Conservation (phyloP, 2,329 filamentous ascomycete genomes). For the Cladosporium velox region DNA sequence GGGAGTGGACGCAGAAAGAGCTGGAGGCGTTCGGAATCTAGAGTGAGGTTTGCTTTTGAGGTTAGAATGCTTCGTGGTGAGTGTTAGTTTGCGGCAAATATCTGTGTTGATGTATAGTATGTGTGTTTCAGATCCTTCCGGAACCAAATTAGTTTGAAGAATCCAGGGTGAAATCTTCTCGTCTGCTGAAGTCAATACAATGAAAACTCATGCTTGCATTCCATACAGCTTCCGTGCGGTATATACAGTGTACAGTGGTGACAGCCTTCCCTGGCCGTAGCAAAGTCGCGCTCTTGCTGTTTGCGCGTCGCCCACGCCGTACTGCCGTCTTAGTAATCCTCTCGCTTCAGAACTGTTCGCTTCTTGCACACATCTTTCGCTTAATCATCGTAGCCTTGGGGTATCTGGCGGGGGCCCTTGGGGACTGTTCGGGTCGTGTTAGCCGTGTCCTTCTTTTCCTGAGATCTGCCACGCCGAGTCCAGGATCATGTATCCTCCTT, state of each 20-base stretch:
- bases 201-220: slow-evolving; percentile 9
- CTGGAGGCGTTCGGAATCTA: slow-evolving; percentile 17
- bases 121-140: not conserved
- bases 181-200: not conserved
- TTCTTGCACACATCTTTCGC: slow-evolving; percentile 4
- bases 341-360: not conserved
- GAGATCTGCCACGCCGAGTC: not conserved
- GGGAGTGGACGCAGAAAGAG: slow-evolving; percentile 37
- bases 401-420: slow-evolving; percentile 48
- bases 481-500: not conserved
- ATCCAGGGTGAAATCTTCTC: not conserved
- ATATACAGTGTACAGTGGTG: slow-evolving; percentile 2
- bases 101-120: not conserved
- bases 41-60: not conserved
- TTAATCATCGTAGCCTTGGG: slow-evolving; percentile 50
- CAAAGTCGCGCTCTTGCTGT: not conserved
- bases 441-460: not conserved
- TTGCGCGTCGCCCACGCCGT: slow-evolving; percentile 1
- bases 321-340: not conserved
- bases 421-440: slow-evolving; percentile 41
- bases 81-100: not conserved
- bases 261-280: slow-evolving; percentile 3
- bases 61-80: not conserved
- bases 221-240: slow-evolving; percentile 1
- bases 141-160: not conserved